Percentiles rank a stretch among this genome's conserved stretches.
Conservation (phyloP, 768 basidiomycete species). For the Collybiopsis luxurians region DNA sequence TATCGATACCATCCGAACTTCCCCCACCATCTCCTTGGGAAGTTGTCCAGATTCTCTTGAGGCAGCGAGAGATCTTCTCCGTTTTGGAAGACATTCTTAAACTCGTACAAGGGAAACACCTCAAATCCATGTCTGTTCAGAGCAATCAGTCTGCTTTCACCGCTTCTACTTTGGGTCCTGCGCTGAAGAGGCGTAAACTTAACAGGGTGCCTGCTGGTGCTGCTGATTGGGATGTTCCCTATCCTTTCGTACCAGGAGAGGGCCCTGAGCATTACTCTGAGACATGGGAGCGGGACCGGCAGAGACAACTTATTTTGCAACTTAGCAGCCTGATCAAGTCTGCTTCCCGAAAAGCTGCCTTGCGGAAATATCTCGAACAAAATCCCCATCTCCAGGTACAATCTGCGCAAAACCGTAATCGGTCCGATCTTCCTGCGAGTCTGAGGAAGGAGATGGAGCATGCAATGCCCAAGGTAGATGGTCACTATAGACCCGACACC, state of each 20-base stretch:
- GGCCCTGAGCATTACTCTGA: slow-evolving; percentile 63
- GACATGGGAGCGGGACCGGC: slow-evolving; percentile 65
- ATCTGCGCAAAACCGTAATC: not conserved
- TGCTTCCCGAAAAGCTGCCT: slow-evolving; percentile 60
- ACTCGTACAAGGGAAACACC: slow-evolving; percentile 42
- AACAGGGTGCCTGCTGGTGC: slow-evolving; percentile 76
- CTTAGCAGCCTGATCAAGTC: slow-evolving; percentile 57
- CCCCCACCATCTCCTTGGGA: slow-evolving; percentile 55
- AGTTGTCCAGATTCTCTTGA: slow-evolving; percentile 54
- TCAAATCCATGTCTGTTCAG: no score
- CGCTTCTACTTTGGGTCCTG: slow-evolving; percentile 16
- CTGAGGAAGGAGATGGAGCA: slow-evolving; percentile 6
- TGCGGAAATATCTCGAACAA: slow-evolving; percentile 43
- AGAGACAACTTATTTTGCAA: slow-evolving; percentile 59
- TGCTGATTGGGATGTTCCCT: slow-evolving; percentile 80
- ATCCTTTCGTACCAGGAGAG: slow-evolving; percentile 70
- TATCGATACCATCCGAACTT: slow-evolving; percentile 38
- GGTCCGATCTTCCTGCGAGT: not conserved
- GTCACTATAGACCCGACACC: slow-evolving; percentile 31
- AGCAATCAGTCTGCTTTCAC: not conserved
- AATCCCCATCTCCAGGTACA: slow-evolving; percentile 14
- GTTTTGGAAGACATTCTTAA: slow-evolving; percentile 61
- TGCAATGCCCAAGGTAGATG: slow-evolving; percentile 19
- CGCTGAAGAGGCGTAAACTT: slow-evolving; percentile 60
- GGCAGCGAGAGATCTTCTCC: slow-evolving; percentile 65